Percentiles rank a stretch among this genome's conserved stretches.
These are phyloP conservation scores for Akanthomyces uredinophilus DNA, from an alignment of 2,329 filamentous ascomycete species.

Conservation along the genomic window DNA sequence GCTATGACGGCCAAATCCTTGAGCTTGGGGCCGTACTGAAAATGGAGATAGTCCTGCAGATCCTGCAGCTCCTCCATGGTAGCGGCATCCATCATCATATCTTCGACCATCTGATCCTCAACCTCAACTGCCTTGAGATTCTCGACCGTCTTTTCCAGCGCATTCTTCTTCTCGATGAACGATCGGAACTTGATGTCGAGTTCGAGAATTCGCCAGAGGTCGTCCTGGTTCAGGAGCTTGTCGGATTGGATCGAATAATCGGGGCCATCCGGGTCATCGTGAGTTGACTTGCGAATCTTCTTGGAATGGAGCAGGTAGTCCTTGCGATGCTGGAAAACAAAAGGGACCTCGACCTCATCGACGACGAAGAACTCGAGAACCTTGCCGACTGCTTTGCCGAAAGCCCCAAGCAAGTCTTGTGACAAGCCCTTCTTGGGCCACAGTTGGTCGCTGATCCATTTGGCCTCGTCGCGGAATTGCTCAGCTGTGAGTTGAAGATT, in stretches of 20 bases:
- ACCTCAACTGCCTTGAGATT: constrained; percentile 62
- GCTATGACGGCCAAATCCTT: constrained; percentile 69
- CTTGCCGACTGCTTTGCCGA: constrained; percentile 82
- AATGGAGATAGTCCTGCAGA: constrained; percentile 92
- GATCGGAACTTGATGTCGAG: constrained; percentile 93
- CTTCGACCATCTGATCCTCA: constrained; percentile 70
- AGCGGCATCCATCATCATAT: constrained; percentile 72
- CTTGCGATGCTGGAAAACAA: constrained; percentile 96
- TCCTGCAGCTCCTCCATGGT: constrained; percentile 96
- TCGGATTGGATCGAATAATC: constrained; percentile 74
- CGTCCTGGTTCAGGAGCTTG: constrained; percentile 85
- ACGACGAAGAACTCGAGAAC: constrained; percentile 93
- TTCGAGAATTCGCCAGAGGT: constrained; percentile 92
- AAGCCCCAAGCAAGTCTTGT: constrained; percentile 69
- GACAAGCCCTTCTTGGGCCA: constrained; percentile 79
- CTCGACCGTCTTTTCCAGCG: constrained; percentile 73
- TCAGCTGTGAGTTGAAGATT: constrained; percentile 75
- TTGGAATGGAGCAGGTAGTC: constrained; percentile 92
- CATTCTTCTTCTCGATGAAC: constrained; percentile 84
- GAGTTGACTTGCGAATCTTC: constrained; percentile 57
- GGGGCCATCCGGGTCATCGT: constrained; percentile 63
- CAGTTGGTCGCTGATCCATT: constrained; percentile 87
- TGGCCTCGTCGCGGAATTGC: constrained; percentile 82
- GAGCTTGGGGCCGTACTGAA: constrained; percentile 80
- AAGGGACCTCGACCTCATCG: constrained; percentile 92